A percentile compares a stretch with the other conserved stretches of the same genome.
phyloP scores from a whole-genome alignment of 352 stramenopile genomes.

The Thalassiosira livingstoniorum region DNA sequence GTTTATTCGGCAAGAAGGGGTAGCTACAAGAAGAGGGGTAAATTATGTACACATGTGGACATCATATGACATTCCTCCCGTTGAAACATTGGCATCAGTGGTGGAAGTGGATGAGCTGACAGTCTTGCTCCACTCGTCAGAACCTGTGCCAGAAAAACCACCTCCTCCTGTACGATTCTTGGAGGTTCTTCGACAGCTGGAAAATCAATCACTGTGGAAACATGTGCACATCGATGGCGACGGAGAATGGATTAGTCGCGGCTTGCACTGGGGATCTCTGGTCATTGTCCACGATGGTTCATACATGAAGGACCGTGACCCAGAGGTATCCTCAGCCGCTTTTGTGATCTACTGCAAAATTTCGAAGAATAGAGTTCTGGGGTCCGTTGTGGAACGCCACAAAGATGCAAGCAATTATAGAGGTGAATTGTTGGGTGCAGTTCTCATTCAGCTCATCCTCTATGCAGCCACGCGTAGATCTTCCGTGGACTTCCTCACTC shows the following conservation, averaged over 20 bases:
- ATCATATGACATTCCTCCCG: too few relatives aligned
- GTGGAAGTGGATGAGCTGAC: too few relatives aligned
- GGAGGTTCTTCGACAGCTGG: too few relatives aligned
- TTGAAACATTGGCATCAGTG: too few relatives aligned
- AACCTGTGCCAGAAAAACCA: too few relatives aligned
- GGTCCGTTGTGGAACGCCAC: background rate
- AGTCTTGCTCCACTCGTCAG: too few relatives aligned
- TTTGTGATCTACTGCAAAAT: slow-evolving; percentile 14
- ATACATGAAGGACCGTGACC: slow-evolving; percentile 22
- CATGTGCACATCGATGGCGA: slow-evolving; percentile 38
- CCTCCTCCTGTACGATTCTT: too few relatives aligned
- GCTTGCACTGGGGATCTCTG: background rate
- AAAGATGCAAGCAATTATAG: slow-evolving; percentile 12
- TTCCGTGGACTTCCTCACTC: background rate
- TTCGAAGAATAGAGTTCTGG: background rate
- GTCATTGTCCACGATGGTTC: slow-evolving; percentile 40
- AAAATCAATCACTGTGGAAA: slow-evolving; percentile 38
- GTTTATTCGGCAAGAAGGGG: too few relatives aligned
- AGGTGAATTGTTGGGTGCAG: slow-evolving; percentile 22
- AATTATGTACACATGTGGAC: too few relatives aligned
- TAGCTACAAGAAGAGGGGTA: too few relatives aligned
- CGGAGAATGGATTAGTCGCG: slow-evolving; percentile 28
- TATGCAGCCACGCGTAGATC: background rate
- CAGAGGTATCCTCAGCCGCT: slow-evolving; percentile 9
- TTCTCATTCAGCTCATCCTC: background rate